phyloP scores from a whole-genome alignment of 345 rosid genomes.

The Lepidium africanum region DNA sequence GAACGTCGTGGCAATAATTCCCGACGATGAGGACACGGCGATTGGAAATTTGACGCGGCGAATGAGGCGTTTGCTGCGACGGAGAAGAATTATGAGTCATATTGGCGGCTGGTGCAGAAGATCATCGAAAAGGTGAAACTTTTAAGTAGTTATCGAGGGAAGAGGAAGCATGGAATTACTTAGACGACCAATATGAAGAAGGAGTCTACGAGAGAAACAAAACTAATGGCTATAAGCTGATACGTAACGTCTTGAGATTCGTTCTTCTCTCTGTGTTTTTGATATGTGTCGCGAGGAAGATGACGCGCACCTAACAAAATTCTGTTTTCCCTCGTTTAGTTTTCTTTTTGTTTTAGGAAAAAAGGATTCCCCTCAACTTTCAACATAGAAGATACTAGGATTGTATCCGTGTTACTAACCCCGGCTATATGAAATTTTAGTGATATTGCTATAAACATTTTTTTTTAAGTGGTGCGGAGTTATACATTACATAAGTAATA shows the following conservation, averaged over 20 bases:
- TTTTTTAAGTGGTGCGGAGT: no score
- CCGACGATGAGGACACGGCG: slow-evolving; percentile 71
- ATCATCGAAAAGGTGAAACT: slow-evolving; percentile 21
- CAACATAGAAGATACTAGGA: no score
- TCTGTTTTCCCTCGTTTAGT: not conserved
- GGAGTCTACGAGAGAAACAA: not conserved
- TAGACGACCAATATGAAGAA: no score
- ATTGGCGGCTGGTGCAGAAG: slow-evolving; percentile 3
- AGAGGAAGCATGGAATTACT: not conserved
- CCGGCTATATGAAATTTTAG: no score
- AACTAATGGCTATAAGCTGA: not conserved
- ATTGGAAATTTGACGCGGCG: slow-evolving; percentile 9
- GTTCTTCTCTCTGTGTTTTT: slow-evolving; percentile 12
- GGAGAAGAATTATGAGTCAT: slow-evolving; percentile 22
- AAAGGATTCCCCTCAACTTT: no score
- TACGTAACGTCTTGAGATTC: slow-evolving; percentile 26
- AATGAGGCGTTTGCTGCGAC: slow-evolving; percentile 3
- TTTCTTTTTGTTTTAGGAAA: not conserved
- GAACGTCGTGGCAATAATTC: slow-evolving; percentile 86
- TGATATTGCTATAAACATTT: no score
- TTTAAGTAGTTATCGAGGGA: not conserved
- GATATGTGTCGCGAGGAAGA: slow-evolving; percentile 17
- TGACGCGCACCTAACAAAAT: slow-evolving; percentile 19
- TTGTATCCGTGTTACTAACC: no score
- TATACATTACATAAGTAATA: no score